phyloP scores from a whole-genome alignment of 371 early-diverging fungal species.

The Parasitella parasitica region DNA sequence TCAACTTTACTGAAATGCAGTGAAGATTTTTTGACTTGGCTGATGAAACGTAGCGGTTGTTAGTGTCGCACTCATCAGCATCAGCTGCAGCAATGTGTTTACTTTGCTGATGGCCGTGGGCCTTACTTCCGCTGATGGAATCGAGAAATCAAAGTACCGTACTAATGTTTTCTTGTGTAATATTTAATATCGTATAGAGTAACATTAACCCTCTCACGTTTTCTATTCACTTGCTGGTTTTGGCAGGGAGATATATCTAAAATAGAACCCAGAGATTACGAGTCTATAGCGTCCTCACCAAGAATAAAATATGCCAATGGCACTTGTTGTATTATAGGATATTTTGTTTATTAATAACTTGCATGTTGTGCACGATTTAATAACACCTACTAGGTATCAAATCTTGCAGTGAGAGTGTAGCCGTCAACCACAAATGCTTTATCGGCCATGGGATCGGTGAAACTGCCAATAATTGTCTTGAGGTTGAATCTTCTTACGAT shows the following conservation, averaged over 20 bases:
- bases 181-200: conserved; percentile 4
- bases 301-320: conserved; percentile 82
- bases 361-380: not conserved
- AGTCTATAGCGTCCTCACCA: conserved; percentile 83
- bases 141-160: conserved; percentile 87
- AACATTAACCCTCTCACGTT: conserved; percentile 10
- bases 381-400: conserved; percentile 75
- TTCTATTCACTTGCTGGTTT: conserved; percentile 61
- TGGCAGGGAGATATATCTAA: conserved; percentile 85
- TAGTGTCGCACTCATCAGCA: conserved; percentile 74
- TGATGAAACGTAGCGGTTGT: conserved; percentile 36
- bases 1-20: conserved; percentile 46
- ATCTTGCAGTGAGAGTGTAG: conserved; percentile 71
- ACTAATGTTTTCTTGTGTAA: conserved; percentile 68
- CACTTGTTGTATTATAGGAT: too few relatives aligned
- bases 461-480: conserved; percentile 84
- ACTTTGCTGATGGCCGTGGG: conserved; percentile 86
- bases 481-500: conserved; percentile 86
- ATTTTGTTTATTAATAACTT: not conserved
- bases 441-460: conserved; percentile 94
- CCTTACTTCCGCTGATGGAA: conserved; percentile 87
- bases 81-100: conserved; percentile 87
- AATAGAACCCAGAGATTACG: conserved; percentile 75
- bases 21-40: conserved; percentile 30
- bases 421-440: conserved; percentile 91